These are phyloP conservation scores for Blastobotrys chiropterorum DNA, from an alignment of 805 yeast species.

Conservation along the genomic window DNA sequence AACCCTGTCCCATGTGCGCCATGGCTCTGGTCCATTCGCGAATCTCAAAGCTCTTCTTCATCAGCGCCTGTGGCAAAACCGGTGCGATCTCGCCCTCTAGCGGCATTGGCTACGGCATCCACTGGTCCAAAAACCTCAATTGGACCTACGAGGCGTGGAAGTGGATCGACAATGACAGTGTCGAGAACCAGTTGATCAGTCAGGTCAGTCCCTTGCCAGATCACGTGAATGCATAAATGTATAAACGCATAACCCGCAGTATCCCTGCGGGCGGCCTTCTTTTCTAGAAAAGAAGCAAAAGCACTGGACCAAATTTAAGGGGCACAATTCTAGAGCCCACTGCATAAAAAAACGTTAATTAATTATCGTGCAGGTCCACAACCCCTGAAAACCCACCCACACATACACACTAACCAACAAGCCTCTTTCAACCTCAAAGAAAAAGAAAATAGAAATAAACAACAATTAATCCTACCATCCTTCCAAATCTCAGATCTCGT, in stretches of 20 bases:
- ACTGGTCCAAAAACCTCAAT: slow-evolving; percentile 66
- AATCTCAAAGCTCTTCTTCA: slow-evolving; percentile 59
- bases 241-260: too few relatives aligned
- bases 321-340: too few relatives aligned
- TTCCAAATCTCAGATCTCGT: neutral
- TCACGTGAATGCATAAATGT: neutral
- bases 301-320: too few relatives aligned
- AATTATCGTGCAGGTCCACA: neutral
- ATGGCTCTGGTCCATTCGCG: slow-evolving; percentile 96
- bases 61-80: slow-evolving; percentile 41
- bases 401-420: neutral
- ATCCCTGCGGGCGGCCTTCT: too few relatives aligned
- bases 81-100: slow-evolving; percentile 53
- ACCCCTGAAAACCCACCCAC: neutral
- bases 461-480: too few relatives aligned
- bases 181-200: neutral
- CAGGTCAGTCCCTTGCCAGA: neutral
- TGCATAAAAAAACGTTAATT: too few relatives aligned
- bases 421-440: neutral
- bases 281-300: too few relatives aligned
- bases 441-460: neutral
- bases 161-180: slow-evolving; percentile 36
- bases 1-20: slow-evolving; percentile 93
- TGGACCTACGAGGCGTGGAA: slow-evolving; percentile 84
- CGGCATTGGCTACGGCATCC: slow-evolving; percentile 67